Percentiles rank a stretch among this genome's conserved stretches.
These are phyloP conservation scores for Neofusicoccum cordaticola DNA, from an alignment of 2,329 filamentous ascomycete species.

Conservation along the genomic window DNA sequence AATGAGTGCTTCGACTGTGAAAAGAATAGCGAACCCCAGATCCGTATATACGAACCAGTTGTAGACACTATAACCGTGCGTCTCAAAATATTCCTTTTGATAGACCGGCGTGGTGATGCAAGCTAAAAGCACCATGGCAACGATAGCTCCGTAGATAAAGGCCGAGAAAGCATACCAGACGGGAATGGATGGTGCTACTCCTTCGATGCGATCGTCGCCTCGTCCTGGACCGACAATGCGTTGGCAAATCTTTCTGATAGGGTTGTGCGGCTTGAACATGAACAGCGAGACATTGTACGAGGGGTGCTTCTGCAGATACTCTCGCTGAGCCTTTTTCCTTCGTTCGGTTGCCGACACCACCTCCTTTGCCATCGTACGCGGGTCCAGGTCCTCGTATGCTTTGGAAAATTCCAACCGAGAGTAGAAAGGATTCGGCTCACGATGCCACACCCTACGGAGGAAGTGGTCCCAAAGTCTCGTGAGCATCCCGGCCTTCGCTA, in stretches of 20 bases:
- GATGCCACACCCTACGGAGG: conserved; percentile 55
- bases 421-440: conserved; percentile 94
- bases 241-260: conserved; percentile 79
- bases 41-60: conserved; percentile 98
- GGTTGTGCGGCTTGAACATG: conserved; percentile 76
- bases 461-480: conserved; percentile 62
- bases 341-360: conserved; percentile 80
- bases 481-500: conserved; percentile 57
- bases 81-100: conserved; percentile 78
- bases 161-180: conserved; percentile 93
- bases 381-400: conserved; percentile 75
- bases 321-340: conserved; percentile 82
- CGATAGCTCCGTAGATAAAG: conserved; percentile 89
- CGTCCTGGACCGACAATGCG: conserved; percentile 86
- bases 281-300: conserved; percentile 91
- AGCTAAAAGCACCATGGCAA: conserved; percentile 95
- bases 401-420: conserved; percentile 70
- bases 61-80: conserved; percentile 56
- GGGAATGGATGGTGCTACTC: conserved; percentile 81
- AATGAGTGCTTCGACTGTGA: conserved; percentile 80
- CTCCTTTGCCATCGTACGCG: conserved; percentile 83
- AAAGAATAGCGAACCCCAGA: conserved; percentile 81
- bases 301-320: conserved; percentile 83
- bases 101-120: conserved; percentile 94
- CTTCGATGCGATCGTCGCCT: conserved; percentile 82